phyloP scores from a whole-genome alignment of 148 eudicot species.

The Chenopodium berlandieri region DNA sequence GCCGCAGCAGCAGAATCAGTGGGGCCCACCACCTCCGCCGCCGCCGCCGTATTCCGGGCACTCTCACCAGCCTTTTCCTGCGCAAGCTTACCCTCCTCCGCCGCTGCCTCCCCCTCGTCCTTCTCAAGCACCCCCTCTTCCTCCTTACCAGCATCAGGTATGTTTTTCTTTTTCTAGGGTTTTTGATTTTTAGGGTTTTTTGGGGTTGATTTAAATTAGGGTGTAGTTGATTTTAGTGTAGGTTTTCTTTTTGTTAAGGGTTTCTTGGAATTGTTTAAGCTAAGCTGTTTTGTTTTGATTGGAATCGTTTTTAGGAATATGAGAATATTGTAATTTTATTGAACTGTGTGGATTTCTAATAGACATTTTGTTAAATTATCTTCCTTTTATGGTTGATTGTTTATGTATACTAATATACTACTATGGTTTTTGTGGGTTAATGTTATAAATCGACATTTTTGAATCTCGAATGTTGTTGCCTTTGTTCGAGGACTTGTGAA shows the following conservation, averaged over 20 bases:
- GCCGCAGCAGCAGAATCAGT: constrained; percentile 31
- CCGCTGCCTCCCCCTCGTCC: constrained; percentile 32
- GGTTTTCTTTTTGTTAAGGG: too few relatives aligned
- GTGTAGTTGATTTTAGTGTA: too few relatives aligned
- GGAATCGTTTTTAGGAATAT: background rate
- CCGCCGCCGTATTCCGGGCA: constrained; percentile 38
- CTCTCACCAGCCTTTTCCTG: constrained; percentile 39
- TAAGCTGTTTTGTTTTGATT: background rate
- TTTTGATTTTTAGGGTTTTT: background rate
- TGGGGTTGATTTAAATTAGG: too few relatives aligned
- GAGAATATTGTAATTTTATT: too few relatives aligned
- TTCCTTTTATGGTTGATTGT: too few relatives aligned
- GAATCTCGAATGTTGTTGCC: background rate
- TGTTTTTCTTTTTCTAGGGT: background rate
- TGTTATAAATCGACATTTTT: background rate
- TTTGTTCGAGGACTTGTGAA: background rate
- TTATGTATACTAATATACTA: too few relatives aligned
- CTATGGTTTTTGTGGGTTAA: too few relatives aligned
- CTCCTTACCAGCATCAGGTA: constrained; percentile 43
- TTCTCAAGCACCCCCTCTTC: background rate
- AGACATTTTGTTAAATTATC: too few relatives aligned
- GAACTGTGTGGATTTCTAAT: too few relatives aligned
- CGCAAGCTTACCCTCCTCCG: constrained; percentile 28
- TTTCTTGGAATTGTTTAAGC: background rate
- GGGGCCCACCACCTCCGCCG: constrained; percentile 43